These are phyloP conservation scores for Aspergillus kassunensis DNA, from an alignment of 495 filamentous ascomycete species.

Conservation along the genomic window DNA sequence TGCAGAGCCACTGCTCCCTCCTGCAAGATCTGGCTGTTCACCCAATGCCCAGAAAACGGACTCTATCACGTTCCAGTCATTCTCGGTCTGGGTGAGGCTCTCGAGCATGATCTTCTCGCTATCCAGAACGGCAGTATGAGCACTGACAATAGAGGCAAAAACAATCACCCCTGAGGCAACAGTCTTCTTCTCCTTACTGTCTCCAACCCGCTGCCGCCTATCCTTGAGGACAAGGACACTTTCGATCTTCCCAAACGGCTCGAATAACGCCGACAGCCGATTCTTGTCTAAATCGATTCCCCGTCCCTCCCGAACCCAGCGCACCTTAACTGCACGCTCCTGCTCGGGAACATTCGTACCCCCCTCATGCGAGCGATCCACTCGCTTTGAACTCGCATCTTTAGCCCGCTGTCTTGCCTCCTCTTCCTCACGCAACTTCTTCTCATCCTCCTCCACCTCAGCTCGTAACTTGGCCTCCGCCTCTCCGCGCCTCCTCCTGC, in stretches of 20 bases:
- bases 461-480: constrained; percentile 46
- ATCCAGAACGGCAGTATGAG: constrained; percentile 57
- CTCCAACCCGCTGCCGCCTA: constrained; percentile 49
- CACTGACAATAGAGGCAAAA: constrained; percentile 55
- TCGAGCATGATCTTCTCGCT: constrained; percentile 39
- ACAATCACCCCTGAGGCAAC: constrained; percentile 53
- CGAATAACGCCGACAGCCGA: constrained; percentile 41
- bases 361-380: constrained; percentile 40
- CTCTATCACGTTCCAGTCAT: constrained; percentile 45
- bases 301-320: constrained; percentile 50
- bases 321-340: constrained; percentile 57
- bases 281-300: constrained; percentile 44
- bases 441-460: constrained; percentile 48
- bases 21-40: constrained; percentile 43
- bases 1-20: constrained; percentile 6
- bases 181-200: constrained; percentile 50
- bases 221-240: constrained; percentile 51
- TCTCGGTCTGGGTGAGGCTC: constrained; percentile 18
- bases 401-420: constrained; percentile 30
- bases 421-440: constrained; percentile 32
- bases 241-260: constrained; percentile 54
- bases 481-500: constrained; percentile 47
- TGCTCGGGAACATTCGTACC: constrained; percentile 49
- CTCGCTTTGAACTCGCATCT: constrained; percentile 32
- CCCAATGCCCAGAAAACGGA: constrained; percentile 56